These are phyloP conservation scores for Arthrinium puccinioides DNA, from an alignment of 2,329 filamentous ascomycete genomes.

Conservation along the genomic window DNA sequence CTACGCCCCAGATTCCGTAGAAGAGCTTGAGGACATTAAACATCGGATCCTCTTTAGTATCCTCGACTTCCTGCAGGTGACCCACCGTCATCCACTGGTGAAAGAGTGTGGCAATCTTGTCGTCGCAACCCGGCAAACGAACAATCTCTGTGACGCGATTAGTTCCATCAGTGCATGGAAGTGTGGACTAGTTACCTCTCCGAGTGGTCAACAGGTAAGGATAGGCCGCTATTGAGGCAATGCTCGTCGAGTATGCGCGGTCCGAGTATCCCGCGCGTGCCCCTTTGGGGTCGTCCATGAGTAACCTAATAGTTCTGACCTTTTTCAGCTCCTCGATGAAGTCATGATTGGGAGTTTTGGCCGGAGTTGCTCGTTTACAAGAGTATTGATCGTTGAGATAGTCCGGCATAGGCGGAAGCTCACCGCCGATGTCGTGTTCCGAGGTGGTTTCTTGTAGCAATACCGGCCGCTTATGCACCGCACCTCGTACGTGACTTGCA, in stretches of 20 bases:
- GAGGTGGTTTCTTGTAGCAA: conserved; percentile 67
- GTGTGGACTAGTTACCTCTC: background rate
- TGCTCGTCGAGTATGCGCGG: conserved; percentile 79
- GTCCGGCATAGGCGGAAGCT: conserved; percentile 59
- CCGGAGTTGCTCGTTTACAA: conserved; percentile 70
- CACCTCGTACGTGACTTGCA: conserved; percentile 12
- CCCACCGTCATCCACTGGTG: conserved; percentile 62
- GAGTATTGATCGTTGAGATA: conserved; percentile 64
- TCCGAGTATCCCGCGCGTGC: conserved; percentile 59
- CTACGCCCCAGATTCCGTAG: conserved; percentile 89
- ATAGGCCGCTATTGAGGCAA: conserved; percentile 78
- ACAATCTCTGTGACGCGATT: conserved; percentile 34
- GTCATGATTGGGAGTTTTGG: conserved; percentile 60
- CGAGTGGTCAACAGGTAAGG: conserved; percentile 34
- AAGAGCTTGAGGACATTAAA: conserved; percentile 63
- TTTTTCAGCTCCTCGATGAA: conserved; percentile 72
- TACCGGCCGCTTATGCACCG: conserved; percentile 20
- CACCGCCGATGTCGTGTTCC: conserved; percentile 57
- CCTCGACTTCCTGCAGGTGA: conserved; percentile 53
- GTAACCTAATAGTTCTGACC: conserved; percentile 62
- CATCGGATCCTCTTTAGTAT: conserved; percentile 56
- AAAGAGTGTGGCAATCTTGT: conserved; percentile 72
- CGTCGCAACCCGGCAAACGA: conserved; percentile 70
- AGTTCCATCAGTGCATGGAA: background rate
- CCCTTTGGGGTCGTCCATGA: conserved; percentile 52